phyloP scores from a whole-genome alignment of 1,139 yeast genomes.

The Geotrichum fermentans region DNA sequence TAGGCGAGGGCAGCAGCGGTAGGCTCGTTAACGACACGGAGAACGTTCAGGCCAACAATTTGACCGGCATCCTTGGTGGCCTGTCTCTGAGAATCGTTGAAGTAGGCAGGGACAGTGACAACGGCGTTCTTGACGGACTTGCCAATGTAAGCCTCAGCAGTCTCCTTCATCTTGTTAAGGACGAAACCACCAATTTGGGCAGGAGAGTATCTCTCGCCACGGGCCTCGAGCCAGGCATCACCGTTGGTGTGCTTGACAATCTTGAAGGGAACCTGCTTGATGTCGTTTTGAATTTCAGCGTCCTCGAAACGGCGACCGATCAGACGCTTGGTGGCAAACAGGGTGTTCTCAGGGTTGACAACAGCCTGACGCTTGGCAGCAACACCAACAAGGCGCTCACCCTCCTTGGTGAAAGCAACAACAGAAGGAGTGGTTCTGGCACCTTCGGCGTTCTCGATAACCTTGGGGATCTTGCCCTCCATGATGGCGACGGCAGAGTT shows the following conservation, averaged over 20 bases:
- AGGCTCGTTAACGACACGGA: conserved; percentile 98
- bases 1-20: conserved; percentile 98
- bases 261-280: conserved; percentile 95
- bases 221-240: conserved; percentile 98
- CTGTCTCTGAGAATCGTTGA: conserved; percentile 97
- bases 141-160: conserved; percentile 89
- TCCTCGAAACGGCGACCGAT: conserved; percentile 98
- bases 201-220: conserved; percentile 83
- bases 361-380: conserved; percentile 99
- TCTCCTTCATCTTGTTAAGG: conserved; percentile 93
- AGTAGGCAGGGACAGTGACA: conserved; percentile 96
- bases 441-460: conserved; percentile 97
- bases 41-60: conserved; percentile 90
- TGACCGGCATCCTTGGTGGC: conserved; percentile 99
- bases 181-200: conserved; percentile 97
- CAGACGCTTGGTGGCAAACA: conserved; percentile 96
- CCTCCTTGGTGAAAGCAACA: conserved; percentile 95
- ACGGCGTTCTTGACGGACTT: conserved; percentile 86
- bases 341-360: conserved; percentile 95
- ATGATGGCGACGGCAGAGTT: conserved; percentile 98
- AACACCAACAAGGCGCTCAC: conserved; percentile 93
- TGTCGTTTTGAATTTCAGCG: conserved; percentile 92
- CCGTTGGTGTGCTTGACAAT: conserved; percentile 94
- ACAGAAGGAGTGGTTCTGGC: conserved; percentile 98
- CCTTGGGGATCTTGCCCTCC: conserved; percentile 96